Conservation (phyloP, 2,329 filamentous ascomycete species). For the Hawksworthiomyces lignivorus region DNA sequence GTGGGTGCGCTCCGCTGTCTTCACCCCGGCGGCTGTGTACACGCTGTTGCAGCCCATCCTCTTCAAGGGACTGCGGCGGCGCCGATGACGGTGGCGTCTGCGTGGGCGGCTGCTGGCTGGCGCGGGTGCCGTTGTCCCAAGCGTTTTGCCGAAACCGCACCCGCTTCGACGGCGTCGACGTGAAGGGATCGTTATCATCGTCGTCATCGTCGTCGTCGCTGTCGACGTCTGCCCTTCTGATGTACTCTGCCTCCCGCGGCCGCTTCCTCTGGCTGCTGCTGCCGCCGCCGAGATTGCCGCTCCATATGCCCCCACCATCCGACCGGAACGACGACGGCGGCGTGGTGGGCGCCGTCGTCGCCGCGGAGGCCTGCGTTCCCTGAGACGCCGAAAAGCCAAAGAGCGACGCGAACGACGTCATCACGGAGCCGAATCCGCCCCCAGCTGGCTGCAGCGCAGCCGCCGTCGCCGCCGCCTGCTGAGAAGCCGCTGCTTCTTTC, state of each 20-base stretch:
- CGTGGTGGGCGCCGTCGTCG: constrained; percentile 3
- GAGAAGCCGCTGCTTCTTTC: constrained; percentile 1
- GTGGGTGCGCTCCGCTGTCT: constrained; percentile 3
- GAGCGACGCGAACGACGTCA: not conserved
- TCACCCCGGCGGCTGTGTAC: constrained; percentile 1
- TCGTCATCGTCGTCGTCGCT: not conserved
- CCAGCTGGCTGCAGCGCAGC: not conserved
- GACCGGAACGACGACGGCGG: constrained; percentile 7
- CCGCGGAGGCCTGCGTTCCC: not conserved
- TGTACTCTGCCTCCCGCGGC: not conserved
- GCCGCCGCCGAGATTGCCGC: not conserved
- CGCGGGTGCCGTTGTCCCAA: not conserved
- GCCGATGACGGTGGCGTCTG: too few species aligned
- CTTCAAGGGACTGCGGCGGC: too few species aligned
- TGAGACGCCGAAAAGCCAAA: constrained; percentile 2
- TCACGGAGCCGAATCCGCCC: too few species aligned
- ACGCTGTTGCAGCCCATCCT: not conserved
- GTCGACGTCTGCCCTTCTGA: not conserved
- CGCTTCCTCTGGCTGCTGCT: not conserved
- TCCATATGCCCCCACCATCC: not conserved
- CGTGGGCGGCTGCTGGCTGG: too few species aligned
- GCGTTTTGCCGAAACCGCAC: not conserved
- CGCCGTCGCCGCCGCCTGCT: not conserved
- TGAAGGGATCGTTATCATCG: constrained; percentile 3
- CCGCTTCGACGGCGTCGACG: constrained; percentile 5